Percentiles rank a stretch among this genome's conserved stretches.
These are phyloP conservation scores for Fusarium papillatum DNA, from an alignment of 2,329 filamentous ascomycete genomes.

Conservation along the genomic window DNA sequence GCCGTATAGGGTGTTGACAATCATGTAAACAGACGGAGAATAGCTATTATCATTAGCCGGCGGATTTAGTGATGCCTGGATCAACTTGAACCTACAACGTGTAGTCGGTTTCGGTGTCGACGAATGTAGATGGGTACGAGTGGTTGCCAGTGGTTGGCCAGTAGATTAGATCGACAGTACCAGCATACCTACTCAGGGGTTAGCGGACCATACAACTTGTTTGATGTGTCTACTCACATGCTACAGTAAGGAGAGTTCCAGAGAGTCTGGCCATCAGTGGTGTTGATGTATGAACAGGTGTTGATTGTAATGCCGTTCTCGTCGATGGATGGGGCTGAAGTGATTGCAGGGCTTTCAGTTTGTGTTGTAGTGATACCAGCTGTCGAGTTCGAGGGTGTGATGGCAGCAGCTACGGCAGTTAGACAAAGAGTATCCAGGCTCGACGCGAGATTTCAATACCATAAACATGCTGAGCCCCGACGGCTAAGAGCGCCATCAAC, in stretches of 20 bases:
- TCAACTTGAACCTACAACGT: neutral
- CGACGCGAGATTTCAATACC: neutral
- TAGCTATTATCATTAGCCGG: neutral
- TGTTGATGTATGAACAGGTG: neutral
- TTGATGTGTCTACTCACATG: neutral
- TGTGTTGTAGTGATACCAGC: neutral
- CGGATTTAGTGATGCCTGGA: neutral
- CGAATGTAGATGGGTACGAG: neutral
- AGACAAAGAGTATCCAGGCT: neutral
- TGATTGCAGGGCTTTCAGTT: neutral
- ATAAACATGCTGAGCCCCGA: neutral
- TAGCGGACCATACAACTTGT: neutral
- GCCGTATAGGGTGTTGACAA: neutral
- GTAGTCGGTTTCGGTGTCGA: neutral
- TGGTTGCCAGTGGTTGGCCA: neutral
- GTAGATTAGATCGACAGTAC: neutral
- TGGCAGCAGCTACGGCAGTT: neutral
- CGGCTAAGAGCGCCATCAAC: neutral
- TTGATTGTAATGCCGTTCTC: neutral
- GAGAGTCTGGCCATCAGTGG: neutral
- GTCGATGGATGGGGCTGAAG: neutral
- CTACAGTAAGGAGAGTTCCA: neutral
- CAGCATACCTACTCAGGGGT: neutral
- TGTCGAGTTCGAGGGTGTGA: neutral
- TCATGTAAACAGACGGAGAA: neutral